A percentile compares a stretch with the other conserved stretches of the same genome.
These are phyloP conservation scores for Cladophialophora immunda DNA, from an alignment of 2,329 filamentous ascomycete species.

Conservation along the genomic window DNA sequence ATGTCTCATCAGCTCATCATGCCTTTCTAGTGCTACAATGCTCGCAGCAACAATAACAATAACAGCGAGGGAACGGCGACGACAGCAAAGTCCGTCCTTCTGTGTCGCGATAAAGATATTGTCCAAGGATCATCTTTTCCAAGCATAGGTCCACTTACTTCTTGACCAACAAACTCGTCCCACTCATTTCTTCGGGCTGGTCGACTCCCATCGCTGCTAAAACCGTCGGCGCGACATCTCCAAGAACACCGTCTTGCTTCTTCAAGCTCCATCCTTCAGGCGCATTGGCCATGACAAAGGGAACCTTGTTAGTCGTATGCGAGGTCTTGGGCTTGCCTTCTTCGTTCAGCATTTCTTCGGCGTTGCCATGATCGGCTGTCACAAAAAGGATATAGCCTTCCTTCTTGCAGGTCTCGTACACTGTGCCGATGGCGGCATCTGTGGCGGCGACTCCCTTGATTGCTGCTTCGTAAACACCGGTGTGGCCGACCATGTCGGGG, in stretches of 20 bases:
- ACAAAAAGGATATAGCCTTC: constrained; percentile 93
- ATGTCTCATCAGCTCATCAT: constrained; percentile 39
- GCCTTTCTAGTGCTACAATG: constrained; percentile 30
- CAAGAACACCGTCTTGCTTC: constrained; percentile 86
- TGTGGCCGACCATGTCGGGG: constrained; percentile 99
- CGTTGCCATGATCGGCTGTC: constrained; percentile 96
- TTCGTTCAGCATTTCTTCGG: constrained; percentile 97
- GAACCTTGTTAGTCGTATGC: constrained; percentile 97
- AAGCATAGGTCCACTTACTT: constrained; percentile 45
- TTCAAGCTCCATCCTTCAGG: constrained; percentile 87
- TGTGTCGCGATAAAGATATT: constrained; percentile 30
- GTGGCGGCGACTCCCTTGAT: constrained; percentile 85
- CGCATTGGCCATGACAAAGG: constrained; percentile 97
- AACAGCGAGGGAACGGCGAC: not conserved
- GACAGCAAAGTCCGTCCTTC: constrained; percentile 18
- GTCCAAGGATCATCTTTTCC: constrained; percentile 23
- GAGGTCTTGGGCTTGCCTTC: constrained; percentile 98
- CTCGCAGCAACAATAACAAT: constrained; percentile 18
- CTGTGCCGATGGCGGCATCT: constrained; percentile 90
- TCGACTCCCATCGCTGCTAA: constrained; percentile 89
- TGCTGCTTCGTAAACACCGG: constrained; percentile 94
- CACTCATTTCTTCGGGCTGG: constrained; percentile 92
- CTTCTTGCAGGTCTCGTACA: constrained; percentile 93
- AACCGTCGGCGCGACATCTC: constrained; percentile 95
- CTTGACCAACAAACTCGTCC: constrained; percentile 83